Conservation (phyloP, 331 rosid genomes). For the Pyrus hybrid region DNA sequence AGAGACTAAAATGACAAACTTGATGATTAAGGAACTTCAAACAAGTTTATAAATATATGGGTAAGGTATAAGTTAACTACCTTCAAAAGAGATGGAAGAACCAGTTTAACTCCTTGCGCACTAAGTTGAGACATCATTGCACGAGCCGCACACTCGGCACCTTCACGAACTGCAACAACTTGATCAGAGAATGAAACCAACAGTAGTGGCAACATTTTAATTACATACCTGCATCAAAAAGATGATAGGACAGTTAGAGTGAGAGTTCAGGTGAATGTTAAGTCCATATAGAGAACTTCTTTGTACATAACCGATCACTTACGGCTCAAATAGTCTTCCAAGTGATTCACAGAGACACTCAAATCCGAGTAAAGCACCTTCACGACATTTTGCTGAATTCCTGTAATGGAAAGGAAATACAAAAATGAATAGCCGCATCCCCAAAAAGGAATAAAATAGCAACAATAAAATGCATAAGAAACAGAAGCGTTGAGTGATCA, state of each 20-base stretch:
- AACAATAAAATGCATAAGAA: not conserved
- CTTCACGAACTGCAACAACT: constrained; percentile 95
- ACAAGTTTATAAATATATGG: not conserved
- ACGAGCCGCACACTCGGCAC: constrained; percentile 96
- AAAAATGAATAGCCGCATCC: not conserved
- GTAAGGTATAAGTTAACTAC: constrained; percentile 26
- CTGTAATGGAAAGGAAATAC: constrained; percentile 31
- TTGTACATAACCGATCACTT: constrained; percentile 14
- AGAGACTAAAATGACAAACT: not conserved
- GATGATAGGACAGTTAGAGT: not conserved
- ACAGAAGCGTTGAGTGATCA: not conserved
- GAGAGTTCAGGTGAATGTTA: not conserved
- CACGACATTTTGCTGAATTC: constrained; percentile 89
- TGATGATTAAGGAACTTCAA: not conserved
- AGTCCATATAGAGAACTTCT: not conserved
- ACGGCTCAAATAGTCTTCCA: constrained; percentile 95
- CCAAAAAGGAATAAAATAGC: not conserved
- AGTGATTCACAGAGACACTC: constrained; percentile 96
- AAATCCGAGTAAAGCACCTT: constrained; percentile 92
- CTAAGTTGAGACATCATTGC: constrained; percentile 99
- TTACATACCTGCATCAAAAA: constrained; percentile 67
- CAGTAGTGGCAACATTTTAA: constrained; percentile 82
- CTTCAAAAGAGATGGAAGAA: constrained; percentile 94
- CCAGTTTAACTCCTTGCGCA: constrained; percentile 98
- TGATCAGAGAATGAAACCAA: constrained; percentile 97